Evolutionary conservation across 208 protist genomes (phyloP), one percentile per base, ranked within the genome.

Genomic region (Wallacemonas sp.): DNA sequence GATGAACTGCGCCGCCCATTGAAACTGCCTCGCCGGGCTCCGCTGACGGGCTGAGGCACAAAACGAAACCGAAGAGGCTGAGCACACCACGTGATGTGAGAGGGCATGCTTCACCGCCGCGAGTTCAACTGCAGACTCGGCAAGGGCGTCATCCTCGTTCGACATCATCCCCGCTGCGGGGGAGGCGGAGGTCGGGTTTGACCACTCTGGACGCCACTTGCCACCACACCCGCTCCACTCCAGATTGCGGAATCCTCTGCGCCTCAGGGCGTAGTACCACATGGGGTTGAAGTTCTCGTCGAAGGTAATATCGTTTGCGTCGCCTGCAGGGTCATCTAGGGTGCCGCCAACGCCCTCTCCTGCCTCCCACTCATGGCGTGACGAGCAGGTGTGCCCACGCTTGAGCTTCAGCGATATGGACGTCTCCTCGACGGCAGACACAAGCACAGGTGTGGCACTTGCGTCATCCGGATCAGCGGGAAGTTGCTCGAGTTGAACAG

Each of bases 201-300:
- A 70, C 85, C 88, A 94, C 54, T 89, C 84, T 0, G 79, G 74
- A 8, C 84, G 78, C 85, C 88, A 94, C 66, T 79, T 69, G 17
- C 88, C 88, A 14, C 84, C 82, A 60, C 88, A 94, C 15, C 84
- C 84, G n/a, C 77, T 80, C 85, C 84, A 94, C 54, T 89, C 81
- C 15, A 94, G 26, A 45, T 67, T 55, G 17, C 81, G 55, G 28
- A 94, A 87, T 1, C 71, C 76, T 2, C 80, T 76, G 1, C 80
- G 72, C 8, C 70, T 71, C 67, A 90, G 60, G 15, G 85, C 64
- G 41, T 84, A 83, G 51, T 87, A 89, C 88, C 88, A 94, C 38
- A 91, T 71, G 0, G 85, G 77, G 47, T 94, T 82, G 46, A 94
- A 76, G 46, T 84, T 76, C 22, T 84, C 77, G 61, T 86, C 77